Evolutionary conservation across 2,329 filamentous ascomycete species (phyloP).

Genomic region (Trichoderma harzianum): DNA sequence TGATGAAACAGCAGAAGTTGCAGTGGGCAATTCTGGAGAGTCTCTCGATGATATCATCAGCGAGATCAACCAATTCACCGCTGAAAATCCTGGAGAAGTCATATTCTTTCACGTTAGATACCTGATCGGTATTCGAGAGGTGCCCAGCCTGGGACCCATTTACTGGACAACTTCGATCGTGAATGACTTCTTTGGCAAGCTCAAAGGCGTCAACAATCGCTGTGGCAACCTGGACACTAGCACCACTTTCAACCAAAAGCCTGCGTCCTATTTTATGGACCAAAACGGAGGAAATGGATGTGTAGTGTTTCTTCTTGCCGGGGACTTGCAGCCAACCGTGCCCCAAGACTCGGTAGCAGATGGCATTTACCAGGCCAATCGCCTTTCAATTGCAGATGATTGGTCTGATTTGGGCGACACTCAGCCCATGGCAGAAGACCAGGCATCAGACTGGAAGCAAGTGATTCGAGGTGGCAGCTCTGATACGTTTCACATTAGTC

Average conservation of each 20-base stretch:
- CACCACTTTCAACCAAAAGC: constrained; percentile 27
- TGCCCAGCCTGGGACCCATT: constrained; percentile 26
- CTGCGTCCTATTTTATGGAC: constrained; percentile 31
- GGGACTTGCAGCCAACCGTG: constrained; percentile 22
- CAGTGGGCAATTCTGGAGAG: constrained; percentile 45
- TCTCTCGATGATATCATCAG: constrained; percentile 40
- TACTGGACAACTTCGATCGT: constrained; percentile 38
- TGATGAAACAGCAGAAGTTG: constrained; percentile 31
- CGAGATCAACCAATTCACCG: constrained; percentile 45
- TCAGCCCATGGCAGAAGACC: constrained; percentile 24
- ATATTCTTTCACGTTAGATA: constrained; percentile 47
- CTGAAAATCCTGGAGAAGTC: constrained; percentile 41
- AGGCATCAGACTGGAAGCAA: constrained; percentile 24
- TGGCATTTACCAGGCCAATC: constrained; percentile 30
- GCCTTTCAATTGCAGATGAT: constrained; percentile 28
- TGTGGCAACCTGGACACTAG: constrained; percentile 28
- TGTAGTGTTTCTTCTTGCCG: constrained; percentile 32
- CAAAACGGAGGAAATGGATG: constrained; percentile 33
- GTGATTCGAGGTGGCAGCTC: constrained; percentile 23
- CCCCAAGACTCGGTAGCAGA: constrained; percentile 26
- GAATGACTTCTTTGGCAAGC: constrained; percentile 41
- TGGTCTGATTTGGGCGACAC: constrained; percentile 32
- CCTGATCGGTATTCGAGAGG: constrained; percentile 38
- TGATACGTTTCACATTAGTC: constrained; percentile 29
- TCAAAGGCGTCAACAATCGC: constrained; percentile 41